These are phyloP conservation scores for Kodamaea restingae DNA, from an alignment of 805 yeast genomes.

Conservation along the genomic window DNA sequence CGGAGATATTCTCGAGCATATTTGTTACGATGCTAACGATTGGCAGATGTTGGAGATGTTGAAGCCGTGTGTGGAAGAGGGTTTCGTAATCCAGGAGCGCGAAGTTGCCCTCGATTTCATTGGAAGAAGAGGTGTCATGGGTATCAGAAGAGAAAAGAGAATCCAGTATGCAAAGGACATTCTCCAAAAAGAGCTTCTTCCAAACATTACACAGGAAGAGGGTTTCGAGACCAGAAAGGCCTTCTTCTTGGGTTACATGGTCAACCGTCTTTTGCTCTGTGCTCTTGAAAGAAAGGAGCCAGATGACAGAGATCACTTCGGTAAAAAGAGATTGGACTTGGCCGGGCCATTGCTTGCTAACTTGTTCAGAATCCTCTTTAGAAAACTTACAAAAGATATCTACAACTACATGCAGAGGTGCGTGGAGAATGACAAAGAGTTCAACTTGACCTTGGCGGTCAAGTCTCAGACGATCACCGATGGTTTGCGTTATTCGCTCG, in stretches of 20 bases:
- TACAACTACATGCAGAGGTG: constrained; percentile 98
- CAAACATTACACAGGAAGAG: constrained; percentile 95
- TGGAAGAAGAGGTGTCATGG: constrained; percentile 96
- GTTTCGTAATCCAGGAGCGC: constrained; percentile 95
- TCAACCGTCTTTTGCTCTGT: constrained; percentile 88
- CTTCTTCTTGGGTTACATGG: constrained; percentile 96
- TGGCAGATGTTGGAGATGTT: constrained; percentile 99
- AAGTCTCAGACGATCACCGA: constrained; percentile 96
- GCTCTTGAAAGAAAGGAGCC: constrained; percentile 97
- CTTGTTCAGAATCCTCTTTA: constrained; percentile 89
- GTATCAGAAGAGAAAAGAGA: constrained; percentile 96
- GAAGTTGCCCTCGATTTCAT: constrained; percentile 97
- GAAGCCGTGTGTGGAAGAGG: constrained; percentile 99
- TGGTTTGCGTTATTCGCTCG: constrained; percentile 94
- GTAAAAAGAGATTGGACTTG: constrained; percentile 95
- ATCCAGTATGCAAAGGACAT: constrained; percentile 97
- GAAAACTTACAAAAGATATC: constrained; percentile 92
- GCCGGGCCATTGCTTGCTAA: constrained; percentile 98
- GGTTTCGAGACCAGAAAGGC: constrained; percentile 97
- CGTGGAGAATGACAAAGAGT: constrained; percentile 95
- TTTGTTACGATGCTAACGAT: constrained; percentile 95
- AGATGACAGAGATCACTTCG: constrained; percentile 99
- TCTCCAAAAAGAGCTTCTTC: constrained; percentile 90
- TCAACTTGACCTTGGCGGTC: constrained; percentile 93
- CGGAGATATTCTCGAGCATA: constrained; percentile 97